These are phyloP conservation scores for Secale cereale DNA, from an alignment of 176 grass and related monocot genomes.

Conservation along the genomic window DNA sequence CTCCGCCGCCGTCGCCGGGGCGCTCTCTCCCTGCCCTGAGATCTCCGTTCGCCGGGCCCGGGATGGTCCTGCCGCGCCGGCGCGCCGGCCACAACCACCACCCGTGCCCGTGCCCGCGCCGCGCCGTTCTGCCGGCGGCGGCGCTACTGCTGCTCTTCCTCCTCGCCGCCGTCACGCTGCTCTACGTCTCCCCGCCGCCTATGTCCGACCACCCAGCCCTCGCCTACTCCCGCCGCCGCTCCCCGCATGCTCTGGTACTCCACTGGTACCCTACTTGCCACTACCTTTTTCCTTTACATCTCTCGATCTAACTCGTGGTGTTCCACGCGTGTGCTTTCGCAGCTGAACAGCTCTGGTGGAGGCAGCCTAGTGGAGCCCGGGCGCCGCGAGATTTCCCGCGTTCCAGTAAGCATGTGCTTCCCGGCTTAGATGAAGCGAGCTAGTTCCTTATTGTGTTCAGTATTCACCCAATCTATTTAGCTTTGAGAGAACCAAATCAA, in stretches of 20 bases:
- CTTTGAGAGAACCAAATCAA: not conserved
- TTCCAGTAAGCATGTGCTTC: constrained; percentile 42
- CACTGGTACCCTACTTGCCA: not conserved
- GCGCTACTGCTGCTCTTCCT: constrained; percentile 66
- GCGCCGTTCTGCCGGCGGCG: constrained; percentile 27
- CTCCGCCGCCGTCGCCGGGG: constrained; percentile 6
- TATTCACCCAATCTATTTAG: not conserved
- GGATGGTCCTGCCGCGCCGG: constrained; percentile 54
- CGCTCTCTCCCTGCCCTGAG: constrained; percentile 17
- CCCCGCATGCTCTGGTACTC: constrained; percentile 34
- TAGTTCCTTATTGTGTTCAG: not conserved
- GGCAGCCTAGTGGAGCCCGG: not conserved
- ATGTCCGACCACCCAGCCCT: constrained; percentile 58
- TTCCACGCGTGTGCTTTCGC: not conserved
- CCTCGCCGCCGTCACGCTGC: constrained; percentile 47
- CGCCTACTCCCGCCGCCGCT: constrained; percentile 27
- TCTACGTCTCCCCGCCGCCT: constrained; percentile 63
- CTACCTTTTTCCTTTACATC: not conserved
- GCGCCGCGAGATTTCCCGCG: constrained; percentile 30
- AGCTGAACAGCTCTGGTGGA: constrained; percentile 43
- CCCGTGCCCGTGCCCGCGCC: constrained; percentile 35
- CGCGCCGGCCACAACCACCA: constrained; percentile 37
- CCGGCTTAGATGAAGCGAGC: not conserved
- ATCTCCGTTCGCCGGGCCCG: not conserved
- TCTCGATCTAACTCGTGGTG: constrained; percentile 11